These are phyloP conservation scores for Paxillus rubicundulus DNA, from an alignment of 768 basidiomycete species.

Conservation along the genomic window DNA sequence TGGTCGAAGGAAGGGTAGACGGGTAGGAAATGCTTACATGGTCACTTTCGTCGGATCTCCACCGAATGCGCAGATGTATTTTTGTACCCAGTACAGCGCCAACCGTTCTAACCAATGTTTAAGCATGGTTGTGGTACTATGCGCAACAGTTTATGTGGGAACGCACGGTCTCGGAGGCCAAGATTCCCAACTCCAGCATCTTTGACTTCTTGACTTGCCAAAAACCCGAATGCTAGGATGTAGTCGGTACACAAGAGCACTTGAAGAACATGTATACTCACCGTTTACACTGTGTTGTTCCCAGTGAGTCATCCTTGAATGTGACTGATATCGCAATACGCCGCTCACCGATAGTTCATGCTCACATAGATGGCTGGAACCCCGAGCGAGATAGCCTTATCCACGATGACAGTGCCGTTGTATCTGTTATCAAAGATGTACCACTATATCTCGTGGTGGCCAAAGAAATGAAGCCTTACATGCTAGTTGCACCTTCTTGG, in stretches of 20 bases:
- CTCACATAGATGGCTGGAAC: conserved; percentile 40
- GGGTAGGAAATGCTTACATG: conserved; percentile 9
- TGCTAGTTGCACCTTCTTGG: too few relatives aligned
- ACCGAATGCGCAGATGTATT: conserved; percentile 58
- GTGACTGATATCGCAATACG: not conserved
- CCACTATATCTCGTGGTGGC: not conserved
- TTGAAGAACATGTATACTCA: not conserved
- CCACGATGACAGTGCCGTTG: conserved; percentile 27
- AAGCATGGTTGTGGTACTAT: not conserved
- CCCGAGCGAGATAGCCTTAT: conserved; percentile 27
- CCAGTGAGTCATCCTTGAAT: not conserved
- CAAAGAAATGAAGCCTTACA: not conserved
- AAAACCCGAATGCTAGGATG: conserved; percentile 35
- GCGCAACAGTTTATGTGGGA: too few relatives aligned
- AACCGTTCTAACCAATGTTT: conserved; percentile 25
- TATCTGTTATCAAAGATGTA: conserved; percentile 1
- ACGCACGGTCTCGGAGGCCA: conserved; percentile 46
- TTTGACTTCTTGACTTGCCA: conserved; percentile 40
- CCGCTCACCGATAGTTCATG: conserved; percentile 40
- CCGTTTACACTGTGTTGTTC: conserved; percentile 3
- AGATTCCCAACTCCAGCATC: conserved; percentile 44
- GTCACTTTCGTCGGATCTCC: conserved; percentile 49
- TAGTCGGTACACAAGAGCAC: not conserved
- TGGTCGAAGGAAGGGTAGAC: not conserved
- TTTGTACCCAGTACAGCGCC: conserved; percentile 55